A percentile compares a stretch with the other conserved stretches of the same genome.
Conservation (phyloP, 768 basidiomycete genomes). For the Naganishia onofrii region DNA sequence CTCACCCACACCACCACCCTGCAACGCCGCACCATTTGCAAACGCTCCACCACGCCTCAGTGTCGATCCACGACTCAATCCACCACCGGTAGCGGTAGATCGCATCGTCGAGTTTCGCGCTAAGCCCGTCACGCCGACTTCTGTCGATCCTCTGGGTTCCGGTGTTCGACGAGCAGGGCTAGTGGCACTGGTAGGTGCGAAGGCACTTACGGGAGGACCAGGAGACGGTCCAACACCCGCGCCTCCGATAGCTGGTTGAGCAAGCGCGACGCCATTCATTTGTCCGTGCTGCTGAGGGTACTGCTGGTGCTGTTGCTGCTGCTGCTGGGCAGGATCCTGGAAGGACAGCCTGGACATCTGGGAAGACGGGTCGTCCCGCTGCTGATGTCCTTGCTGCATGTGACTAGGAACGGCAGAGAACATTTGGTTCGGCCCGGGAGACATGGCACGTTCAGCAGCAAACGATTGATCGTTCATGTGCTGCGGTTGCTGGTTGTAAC, state of each 20-base stretch:
- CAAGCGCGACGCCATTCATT: constrained; percentile 16
- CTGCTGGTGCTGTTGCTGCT: constrained; percentile 2
- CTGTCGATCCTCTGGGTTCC: not conserved
- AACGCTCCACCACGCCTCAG: constrained; percentile 31
- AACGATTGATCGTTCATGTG: constrained; percentile 27
- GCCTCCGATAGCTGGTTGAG: not conserved
- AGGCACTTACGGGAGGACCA: constrained; percentile 25
- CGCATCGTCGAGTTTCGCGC: constrained; percentile 22
- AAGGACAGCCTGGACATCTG: constrained; percentile 14
- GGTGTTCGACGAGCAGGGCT: constrained; percentile 10
- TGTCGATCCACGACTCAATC: constrained; percentile 28
- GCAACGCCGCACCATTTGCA: constrained; percentile 32
- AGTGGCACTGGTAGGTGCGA: constrained; percentile 17
- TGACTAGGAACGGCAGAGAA: not conserved
- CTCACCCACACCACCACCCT: constrained; percentile 30
- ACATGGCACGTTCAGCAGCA: constrained; percentile 30
- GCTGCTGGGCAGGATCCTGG: constrained; percentile 18
- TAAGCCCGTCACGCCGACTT: constrained; percentile 4
- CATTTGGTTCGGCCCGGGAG: constrained; percentile 27
- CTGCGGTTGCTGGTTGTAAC: constrained; percentile 23
- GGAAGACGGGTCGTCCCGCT: constrained; percentile 3
- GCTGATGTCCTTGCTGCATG: not conserved
- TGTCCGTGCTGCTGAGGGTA: not conserved
- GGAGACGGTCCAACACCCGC: constrained; percentile 28
- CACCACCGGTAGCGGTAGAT: constrained; percentile 19